Evolutionary conservation across 2,329 filamentous ascomycete species (phyloP).

Genomic region (Fusarium lateritium): DNA sequence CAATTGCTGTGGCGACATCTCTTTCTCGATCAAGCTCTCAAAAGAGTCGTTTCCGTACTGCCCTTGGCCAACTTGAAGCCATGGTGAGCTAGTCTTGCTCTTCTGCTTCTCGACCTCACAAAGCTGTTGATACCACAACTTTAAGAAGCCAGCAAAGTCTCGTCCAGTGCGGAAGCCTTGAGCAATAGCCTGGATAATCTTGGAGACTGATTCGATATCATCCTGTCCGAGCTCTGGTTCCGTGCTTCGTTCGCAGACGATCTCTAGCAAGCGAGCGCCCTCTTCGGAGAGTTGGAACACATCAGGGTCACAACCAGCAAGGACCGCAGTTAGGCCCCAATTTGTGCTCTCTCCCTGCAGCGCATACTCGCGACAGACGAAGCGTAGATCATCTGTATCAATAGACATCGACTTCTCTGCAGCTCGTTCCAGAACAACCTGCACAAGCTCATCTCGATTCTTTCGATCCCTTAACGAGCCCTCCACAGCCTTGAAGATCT

Average conservation of each 20-base stretch:
- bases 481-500: constrained; percentile 54
- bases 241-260: constrained; percentile 57
- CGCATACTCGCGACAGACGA: constrained; percentile 61
- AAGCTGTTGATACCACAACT: constrained; percentile 63
- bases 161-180: constrained; percentile 62
- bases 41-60: constrained; percentile 36
- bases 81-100: constrained; percentile 50
- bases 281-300: constrained; percentile 61
- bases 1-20: constrained; percentile 63
- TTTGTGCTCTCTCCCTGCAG: constrained; percentile 54
- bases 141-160: constrained; percentile 62
- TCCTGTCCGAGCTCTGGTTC: constrained; percentile 33
- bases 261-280: constrained; percentile 57
- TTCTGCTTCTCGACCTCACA: constrained; percentile 53
- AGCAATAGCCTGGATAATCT: constrained; percentile 60
- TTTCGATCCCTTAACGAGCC: constrained; percentile 42
- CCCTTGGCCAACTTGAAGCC: constrained; percentile 51
- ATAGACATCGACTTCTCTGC: constrained; percentile 53
- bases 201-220: constrained; percentile 46
- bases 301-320: constrained; percentile 63
- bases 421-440: constrained; percentile 52
- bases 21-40: constrained; percentile 56
- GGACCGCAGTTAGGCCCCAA: constrained; percentile 60
- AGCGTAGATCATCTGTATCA: constrained; percentile 58
- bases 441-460: constrained; percentile 50